Percentiles rank a stretch among this genome's conserved stretches.
phyloP scores from a whole-genome alignment of 352 stramenopile species.

The Phytopythium litorale region DNA sequence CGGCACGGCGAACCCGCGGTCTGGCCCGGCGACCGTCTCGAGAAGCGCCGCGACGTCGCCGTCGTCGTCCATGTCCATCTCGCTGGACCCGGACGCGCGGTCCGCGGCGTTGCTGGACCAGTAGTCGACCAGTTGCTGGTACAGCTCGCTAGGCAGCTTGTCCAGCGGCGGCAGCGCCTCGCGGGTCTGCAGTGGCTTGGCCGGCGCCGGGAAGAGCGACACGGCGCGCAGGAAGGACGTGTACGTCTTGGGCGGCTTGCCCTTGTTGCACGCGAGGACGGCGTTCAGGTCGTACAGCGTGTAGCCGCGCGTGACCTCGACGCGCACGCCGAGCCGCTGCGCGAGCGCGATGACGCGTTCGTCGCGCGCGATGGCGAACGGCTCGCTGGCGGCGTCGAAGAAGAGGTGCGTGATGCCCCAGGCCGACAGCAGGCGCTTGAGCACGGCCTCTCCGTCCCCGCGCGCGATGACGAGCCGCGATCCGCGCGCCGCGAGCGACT shows the following conservation, averaged over 20 bases:
- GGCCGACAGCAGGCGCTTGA: constrained; percentile 74
- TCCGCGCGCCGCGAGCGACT: constrained; percentile 56
- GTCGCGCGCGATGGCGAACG: constrained; percentile 87
- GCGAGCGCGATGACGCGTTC: constrained; percentile 50
- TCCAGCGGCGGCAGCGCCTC: constrained; percentile 39
- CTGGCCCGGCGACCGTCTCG: constrained; percentile 41
- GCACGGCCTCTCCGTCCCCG: constrained; percentile 74
- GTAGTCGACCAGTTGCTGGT: constrained; percentile 60
- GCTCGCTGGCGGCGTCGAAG: constrained; percentile 91
- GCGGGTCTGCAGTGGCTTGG: constrained; percentile 38
- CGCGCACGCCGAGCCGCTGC: constrained; percentile 48
- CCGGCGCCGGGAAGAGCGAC: constrained; percentile 44
- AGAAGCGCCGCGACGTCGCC: constrained; percentile 23
- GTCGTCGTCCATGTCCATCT: constrained; percentile 10
- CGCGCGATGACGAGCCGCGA: constrained; percentile 68
- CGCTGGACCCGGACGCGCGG: constrained; percentile 8
- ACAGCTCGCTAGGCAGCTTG: constrained; percentile 47
- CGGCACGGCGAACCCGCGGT: constrained; percentile 62
- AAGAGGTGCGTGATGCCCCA: constrained; percentile 90
- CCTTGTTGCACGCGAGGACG: constrained; percentile 50
- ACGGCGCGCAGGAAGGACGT: constrained; percentile 60
- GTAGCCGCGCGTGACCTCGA: constrained; percentile 62
- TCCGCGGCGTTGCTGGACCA: constrained; percentile 13
- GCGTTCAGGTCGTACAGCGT: constrained; percentile 72
- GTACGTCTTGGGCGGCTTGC: constrained; percentile 71